Conservation (phyloP, 805 yeast species). For the Saccharomycopsis malanga region DNA sequence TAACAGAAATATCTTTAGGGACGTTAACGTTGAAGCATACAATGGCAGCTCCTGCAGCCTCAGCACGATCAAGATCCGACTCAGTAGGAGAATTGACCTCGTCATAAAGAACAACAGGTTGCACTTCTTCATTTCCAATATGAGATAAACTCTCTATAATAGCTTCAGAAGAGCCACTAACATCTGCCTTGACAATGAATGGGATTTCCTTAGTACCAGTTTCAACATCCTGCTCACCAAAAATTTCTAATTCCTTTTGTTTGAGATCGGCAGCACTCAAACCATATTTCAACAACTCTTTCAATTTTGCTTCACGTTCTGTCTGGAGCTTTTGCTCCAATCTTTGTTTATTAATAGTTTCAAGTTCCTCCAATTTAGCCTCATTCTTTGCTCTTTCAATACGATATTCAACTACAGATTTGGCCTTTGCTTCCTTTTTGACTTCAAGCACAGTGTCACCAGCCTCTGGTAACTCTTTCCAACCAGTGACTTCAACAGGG, state of each 20-base stretch:
- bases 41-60: slow-evolving; percentile 62
- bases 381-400: slow-evolving; percentile 44
- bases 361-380: slow-evolving; percentile 59
- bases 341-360: slow-evolving; percentile 61
- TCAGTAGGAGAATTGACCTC: slow-evolving; percentile 77
- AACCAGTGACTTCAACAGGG: slow-evolving; percentile 87
- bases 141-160: slow-evolving; percentile 71
- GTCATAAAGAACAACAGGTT: slow-evolving; percentile 56
- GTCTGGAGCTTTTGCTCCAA: slow-evolving; percentile 45
- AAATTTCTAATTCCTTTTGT: slow-evolving; percentile 27
- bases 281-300: slow-evolving; percentile 56
- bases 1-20: slow-evolving; percentile 53
- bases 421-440: slow-evolving; percentile 64
- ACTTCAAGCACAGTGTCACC: slow-evolving; percentile 83
- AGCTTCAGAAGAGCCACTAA: slow-evolving; percentile 92
- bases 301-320: slow-evolving; percentile 45
- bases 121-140: slow-evolving; percentile 83
- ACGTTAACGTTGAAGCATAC: slow-evolving; percentile 70
- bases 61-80: slow-evolving; percentile 59
- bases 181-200: slow-evolving; percentile 83
- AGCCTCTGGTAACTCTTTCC: slow-evolving; percentile 89
- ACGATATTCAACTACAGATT: slow-evolving; percentile 63
- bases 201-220: slow-evolving; percentile 34
- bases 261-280: slow-evolving; percentile 43
- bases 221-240: slow-evolving; percentile 25